These are phyloP conservation scores for Litchi chinensis DNA, from an alignment of 345 rosid species.

Conservation along the genomic window DNA sequence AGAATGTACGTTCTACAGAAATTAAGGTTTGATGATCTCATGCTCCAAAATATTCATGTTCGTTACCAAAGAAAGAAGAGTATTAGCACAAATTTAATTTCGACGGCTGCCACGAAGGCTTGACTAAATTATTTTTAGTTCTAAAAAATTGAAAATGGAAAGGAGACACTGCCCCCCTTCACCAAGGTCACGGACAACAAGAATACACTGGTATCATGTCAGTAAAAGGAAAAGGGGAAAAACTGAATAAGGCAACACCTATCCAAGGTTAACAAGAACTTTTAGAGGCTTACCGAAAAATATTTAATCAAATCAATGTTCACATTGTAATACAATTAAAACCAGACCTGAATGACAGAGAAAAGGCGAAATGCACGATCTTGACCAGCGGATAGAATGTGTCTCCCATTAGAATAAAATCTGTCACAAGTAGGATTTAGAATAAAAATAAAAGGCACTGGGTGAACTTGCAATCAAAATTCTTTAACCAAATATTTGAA, in stretches of 20 bases:
- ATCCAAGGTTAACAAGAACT: neutral
- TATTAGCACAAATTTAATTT: neutral
- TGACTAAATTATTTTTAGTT: neutral
- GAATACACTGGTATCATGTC: neutral
- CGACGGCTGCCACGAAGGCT: neutral
- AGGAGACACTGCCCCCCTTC: neutral
- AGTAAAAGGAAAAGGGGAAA: neutral
- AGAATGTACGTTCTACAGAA: neutral
- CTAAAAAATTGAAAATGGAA: neutral
- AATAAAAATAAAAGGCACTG: neutral
- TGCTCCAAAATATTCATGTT: neutral
- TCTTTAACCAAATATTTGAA: neutral
- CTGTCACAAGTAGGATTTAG: constrained; percentile 43
- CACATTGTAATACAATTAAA: neutral
- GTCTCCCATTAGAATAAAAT: constrained; percentile 97
- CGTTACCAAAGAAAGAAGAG: neutral
- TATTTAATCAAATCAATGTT: neutral
- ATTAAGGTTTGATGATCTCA: neutral
- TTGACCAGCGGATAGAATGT: constrained; percentile 95
- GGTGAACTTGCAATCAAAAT: constrained; percentile 6
- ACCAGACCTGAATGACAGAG: constrained; percentile 80
- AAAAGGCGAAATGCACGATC: constrained; percentile 97
- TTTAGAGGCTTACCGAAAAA: neutral
- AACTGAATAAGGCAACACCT: neutral
- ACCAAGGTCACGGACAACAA: neutral